phyloP scores from a whole-genome alignment of 2,329 filamentous ascomycete genomes.

The Alternaria sp. region DNA sequence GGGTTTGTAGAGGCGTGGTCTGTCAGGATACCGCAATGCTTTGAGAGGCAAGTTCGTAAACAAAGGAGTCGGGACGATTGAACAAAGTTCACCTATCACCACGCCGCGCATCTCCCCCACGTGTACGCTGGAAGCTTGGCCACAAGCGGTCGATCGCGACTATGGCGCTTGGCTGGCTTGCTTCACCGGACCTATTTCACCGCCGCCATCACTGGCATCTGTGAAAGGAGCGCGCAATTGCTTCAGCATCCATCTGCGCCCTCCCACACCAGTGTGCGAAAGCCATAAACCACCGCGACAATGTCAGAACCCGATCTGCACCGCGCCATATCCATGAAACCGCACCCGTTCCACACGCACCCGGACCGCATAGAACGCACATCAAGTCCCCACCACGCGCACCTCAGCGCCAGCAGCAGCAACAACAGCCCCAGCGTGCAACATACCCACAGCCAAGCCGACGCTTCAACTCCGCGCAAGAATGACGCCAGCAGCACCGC shows the following conservation, averaged over 20 bases:
- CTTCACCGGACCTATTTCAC: background rate
- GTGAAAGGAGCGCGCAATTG: background rate
- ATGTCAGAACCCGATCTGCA: constrained; percentile 55
- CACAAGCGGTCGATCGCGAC: background rate
- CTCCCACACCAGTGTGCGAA: background rate
- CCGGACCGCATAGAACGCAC: constrained; percentile 37
- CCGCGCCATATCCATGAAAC: constrained; percentile 56
- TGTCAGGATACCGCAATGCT: background rate
- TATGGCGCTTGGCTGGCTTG: background rate
- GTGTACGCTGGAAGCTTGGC: constrained; percentile 14
- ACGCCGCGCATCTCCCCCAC: constrained; percentile 19
- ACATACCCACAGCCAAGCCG: constrained; percentile 3
- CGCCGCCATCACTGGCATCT: background rate
- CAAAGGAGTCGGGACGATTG: background rate
- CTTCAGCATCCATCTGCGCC: background rate
- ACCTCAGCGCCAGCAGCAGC: constrained; percentile 13
- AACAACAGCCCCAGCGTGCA: constrained; percentile 22
- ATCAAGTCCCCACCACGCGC: constrained; percentile 35
- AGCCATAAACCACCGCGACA: constrained; percentile 23
- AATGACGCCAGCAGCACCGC: constrained; percentile 49
- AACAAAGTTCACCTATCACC: background rate
- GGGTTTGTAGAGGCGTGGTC: background rate
- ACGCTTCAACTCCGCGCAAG: constrained; percentile 19
- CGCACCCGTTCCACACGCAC: constrained; percentile 50
- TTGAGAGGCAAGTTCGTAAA: background rate